Evolutionary conservation across 1,139 yeast species (phyloP), one percentile per base, ranked within the genome.

Genomic region (Saccharomyces uvarum): DNA sequence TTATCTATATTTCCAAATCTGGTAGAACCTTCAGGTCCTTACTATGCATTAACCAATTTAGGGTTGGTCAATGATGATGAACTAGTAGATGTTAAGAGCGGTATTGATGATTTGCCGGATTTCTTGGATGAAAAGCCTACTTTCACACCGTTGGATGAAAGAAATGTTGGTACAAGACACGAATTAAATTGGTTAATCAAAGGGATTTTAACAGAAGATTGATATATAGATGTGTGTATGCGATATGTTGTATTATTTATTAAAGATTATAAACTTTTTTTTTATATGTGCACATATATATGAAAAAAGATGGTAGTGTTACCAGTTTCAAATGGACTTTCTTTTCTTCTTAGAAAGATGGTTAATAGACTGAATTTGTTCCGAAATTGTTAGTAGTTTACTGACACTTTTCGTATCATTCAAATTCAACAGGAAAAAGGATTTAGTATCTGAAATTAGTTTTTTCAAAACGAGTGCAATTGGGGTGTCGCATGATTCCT

Each of bases 131-230:
- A 63, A 42, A 66, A 62, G 52, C 72, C 72, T 7, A 59, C 62
- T 31, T 65, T 64, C 51, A 65, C 68, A 1, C 69, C 72, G 3
- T 49, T 62, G 7, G 70, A 66, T 51, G 70, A 66, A 33, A 61
- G 64, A 53, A 81, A 79, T 63, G 72, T 81, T 44, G 91, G 91
- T 4, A 76, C 84, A 0, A 77, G 81, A 27, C 86, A 84, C 59
- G 95, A 86, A 65, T 72, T 86, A 59, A 81, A 83, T 61, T 82
- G 89, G 87, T 74, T 86, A 53, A 75, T 86, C 48, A 84, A 82
- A 70, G 91, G 85, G 57, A 72, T 78, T 29, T 59, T 74, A 26
- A 65, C 71, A 21, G 67, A 66, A 52, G 65, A 63, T 48, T 49
- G 29, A 46, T 46, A 14, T 41, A 53, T 42, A 24, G 50, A 38